Percentiles rank a stretch among this genome's conserved stretches.
These are phyloP conservation scores for Anthostomella pinea DNA, from an alignment of 2,329 filamentous ascomycete species.

Conservation along the genomic window DNA sequence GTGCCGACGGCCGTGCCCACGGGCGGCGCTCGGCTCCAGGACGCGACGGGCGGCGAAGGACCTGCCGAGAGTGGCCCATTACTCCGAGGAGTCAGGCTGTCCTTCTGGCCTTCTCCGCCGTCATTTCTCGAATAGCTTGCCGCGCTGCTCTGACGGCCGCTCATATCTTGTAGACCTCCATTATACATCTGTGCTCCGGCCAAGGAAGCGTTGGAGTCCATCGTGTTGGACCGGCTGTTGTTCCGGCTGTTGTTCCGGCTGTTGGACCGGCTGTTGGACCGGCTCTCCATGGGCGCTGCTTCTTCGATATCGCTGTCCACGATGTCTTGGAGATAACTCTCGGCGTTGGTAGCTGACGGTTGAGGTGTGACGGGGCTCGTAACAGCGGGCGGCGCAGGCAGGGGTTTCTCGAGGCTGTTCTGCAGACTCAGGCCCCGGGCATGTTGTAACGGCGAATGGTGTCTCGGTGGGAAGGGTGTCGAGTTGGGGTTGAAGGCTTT, in stretches of 20 bases:
- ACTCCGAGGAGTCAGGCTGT: conserved; percentile 50
- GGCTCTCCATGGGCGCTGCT: conserved; percentile 37
- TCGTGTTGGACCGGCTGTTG: conserved; percentile 43
- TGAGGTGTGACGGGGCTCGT: conserved; percentile 32
- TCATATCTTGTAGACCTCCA: conserved; percentile 39
- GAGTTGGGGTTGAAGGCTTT: conserved; percentile 30
- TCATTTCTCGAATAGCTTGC: conserved; percentile 43
- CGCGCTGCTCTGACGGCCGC: conserved; percentile 46
- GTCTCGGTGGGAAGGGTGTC: conserved; percentile 17
- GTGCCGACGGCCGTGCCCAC: conserved; percentile 40
- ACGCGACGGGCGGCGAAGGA: conserved; percentile 52
- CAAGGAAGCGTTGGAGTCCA: conserved; percentile 43
- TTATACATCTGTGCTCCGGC: conserved; percentile 35
- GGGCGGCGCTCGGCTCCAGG: conserved; percentile 37
- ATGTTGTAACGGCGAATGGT: conserved; percentile 39
- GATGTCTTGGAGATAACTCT: conserved; percentile 31
- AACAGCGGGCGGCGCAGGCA: conserved; percentile 44
- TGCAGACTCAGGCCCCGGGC: conserved; percentile 53
- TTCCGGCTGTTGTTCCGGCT: no score
- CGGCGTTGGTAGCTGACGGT: conserved; percentile 6
- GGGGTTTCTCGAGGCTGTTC: conserved; percentile 55
- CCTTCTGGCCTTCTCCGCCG: conserved; percentile 43
- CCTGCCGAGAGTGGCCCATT: conserved; percentile 54
- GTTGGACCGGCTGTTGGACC: no score
- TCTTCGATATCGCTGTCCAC: conserved; percentile 27